These are phyloP conservation scores for Psophocarpus tetragonolobus DNA, from an alignment of 306 rosid species.

Conservation along the genomic window DNA sequence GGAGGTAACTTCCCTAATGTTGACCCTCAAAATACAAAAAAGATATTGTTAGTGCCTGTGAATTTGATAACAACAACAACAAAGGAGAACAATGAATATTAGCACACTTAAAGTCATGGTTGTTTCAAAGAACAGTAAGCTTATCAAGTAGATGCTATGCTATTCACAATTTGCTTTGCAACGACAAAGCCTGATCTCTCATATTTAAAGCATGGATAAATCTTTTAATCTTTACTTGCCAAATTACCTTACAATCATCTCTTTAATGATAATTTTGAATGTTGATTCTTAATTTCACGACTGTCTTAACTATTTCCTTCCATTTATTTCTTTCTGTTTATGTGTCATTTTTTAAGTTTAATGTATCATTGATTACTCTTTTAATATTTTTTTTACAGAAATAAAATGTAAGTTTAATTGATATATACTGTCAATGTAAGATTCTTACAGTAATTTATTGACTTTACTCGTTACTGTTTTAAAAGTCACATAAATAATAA, in stretches of 20 bases:
- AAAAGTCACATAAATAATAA: no score
- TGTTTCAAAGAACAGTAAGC: neutral
- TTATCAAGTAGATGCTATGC: neutral
- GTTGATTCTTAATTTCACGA: no score
- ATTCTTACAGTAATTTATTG: no score
- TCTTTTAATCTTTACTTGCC: neutral
- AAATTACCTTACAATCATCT: no score
- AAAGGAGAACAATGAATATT: neutral
- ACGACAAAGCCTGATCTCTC: neutral
- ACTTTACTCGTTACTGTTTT: no score
- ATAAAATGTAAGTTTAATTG: no score
- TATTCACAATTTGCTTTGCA: neutral
- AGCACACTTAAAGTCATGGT: neutral
- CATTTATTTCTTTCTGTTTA: no score
- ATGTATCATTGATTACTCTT: no score
- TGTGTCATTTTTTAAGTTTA: no score
- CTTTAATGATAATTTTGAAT: neutral
- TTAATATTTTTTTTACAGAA: no score
- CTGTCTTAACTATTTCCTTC: no score
- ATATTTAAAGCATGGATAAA: neutral
- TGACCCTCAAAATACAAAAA: conserved; percentile 58
- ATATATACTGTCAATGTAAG: no score
- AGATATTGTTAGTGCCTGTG: conserved; percentile 47
- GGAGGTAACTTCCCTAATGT: conserved; percentile 53
- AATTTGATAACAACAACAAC: neutral